Conservation (phyloP, 495 filamentous ascomycete genomes). For the Penicillium cataractarum region DNA sequence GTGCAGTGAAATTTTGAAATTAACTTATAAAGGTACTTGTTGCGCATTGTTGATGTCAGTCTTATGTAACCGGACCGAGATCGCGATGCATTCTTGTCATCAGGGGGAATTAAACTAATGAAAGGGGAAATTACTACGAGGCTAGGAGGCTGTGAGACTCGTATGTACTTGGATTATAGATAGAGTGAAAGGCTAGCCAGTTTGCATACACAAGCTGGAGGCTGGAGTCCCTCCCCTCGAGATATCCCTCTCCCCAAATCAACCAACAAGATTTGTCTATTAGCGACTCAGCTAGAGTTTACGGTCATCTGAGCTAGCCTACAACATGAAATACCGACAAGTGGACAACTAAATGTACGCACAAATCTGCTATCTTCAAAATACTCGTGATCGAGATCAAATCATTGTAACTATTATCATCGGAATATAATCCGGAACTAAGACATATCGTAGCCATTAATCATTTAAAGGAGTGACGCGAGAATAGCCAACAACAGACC, state of each 20-base stretch:
- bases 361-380: background rate
- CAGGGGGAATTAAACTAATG: background rate
- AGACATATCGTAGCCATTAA: background rate
- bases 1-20: background rate
- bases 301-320: too few species aligned
- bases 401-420: constrained; percentile 2
- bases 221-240: too few species aligned
- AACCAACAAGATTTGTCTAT: too few species aligned
- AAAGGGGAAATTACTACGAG: too few species aligned
- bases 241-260: too few species aligned
- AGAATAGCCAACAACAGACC: background rate
- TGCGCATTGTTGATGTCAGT: background rate
- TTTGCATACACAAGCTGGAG: too few species aligned
- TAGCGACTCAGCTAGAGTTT: too few species aligned
- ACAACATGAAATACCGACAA: too few species aligned
- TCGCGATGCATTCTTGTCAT: background rate
- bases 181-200: too few species aligned
- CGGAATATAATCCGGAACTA: background rate
- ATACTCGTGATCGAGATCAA: background rate
- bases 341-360: background rate
- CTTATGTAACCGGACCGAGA: constrained; percentile 2
- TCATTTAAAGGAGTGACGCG: constrained; percentile 1
- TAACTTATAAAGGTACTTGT: background rate
- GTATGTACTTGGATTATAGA: too few species aligned
- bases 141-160: background rate